Conservation (phyloP, 2,329 filamentous ascomycete species). For the Trichoderma afroharzianum region DNA sequence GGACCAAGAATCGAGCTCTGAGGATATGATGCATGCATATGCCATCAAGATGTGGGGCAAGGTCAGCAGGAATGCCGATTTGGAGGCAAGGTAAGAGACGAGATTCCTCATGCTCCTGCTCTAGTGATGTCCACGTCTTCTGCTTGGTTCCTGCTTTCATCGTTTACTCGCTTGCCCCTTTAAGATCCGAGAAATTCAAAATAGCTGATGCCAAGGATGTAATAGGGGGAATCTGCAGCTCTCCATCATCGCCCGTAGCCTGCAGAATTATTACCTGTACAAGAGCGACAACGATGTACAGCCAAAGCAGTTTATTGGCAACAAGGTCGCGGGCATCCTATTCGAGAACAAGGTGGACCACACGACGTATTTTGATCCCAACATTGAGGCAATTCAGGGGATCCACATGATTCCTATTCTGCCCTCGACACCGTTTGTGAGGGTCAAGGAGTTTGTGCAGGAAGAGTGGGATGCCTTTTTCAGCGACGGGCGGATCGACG, state of each 20-base stretch:
- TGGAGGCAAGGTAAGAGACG: slow-evolving; percentile 65
- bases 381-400: slow-evolving; percentile 68
- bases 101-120: not conserved
- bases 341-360: slow-evolving; percentile 97
- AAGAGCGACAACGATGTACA: slow-evolving; percentile 63
- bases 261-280: slow-evolving; percentile 83
- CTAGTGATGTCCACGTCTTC: not conserved
- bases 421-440: slow-evolving; percentile 63
- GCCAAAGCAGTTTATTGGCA: slow-evolving; percentile 72
- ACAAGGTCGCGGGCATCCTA: slow-evolving; percentile 68
- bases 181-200: not conserved
- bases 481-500: slow-evolving; percentile 59
- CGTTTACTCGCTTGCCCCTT: too few relatives aligned
- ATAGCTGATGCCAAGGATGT: not conserved
- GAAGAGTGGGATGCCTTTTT: slow-evolving; percentile 86
- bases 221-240: slow-evolving; percentile 75
- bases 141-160: not conserved
- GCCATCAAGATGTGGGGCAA: slow-evolving; percentile 92
- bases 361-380: slow-evolving; percentile 79
- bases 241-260: slow-evolving; percentile 67
- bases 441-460: slow-evolving; percentile 65
- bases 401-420: slow-evolving; percentile 82
- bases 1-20: slow-evolving; percentile 81
- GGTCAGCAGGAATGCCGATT: slow-evolving; percentile 67
- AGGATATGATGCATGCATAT: slow-evolving; percentile 85